Evolutionary conservation across 805 yeast species (phyloP).

Genomic region (Kodamaea hsintzibuensis): DNA sequence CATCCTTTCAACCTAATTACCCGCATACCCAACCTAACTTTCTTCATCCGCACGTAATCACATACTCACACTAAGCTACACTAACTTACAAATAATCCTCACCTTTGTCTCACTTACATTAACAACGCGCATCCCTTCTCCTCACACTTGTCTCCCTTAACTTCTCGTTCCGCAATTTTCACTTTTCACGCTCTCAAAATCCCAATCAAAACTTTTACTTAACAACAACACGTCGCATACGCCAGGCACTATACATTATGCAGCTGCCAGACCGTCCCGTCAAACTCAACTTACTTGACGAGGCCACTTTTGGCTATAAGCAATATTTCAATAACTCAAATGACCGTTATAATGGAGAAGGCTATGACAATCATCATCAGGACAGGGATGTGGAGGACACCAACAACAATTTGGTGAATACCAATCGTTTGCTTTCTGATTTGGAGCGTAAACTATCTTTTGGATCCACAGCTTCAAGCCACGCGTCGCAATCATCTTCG

Average conservation of each 20-base stretch:
- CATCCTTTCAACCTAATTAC: too few relatives aligned
- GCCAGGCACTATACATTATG: neutral
- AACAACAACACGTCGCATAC: slow-evolving; percentile 1
- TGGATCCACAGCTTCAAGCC: slow-evolving; percentile 29
- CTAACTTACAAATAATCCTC: too few relatives aligned
- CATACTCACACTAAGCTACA: too few relatives aligned
- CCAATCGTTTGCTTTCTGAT: slow-evolving; percentile 30
- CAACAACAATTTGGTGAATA: slow-evolving; percentile 7
- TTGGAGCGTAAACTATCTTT: slow-evolving; percentile 37
- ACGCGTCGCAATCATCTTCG: slow-evolving; percentile 22
- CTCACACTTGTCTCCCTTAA: neutral
- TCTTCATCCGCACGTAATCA: too few relatives aligned
- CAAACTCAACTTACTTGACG: slow-evolving; percentile 8
- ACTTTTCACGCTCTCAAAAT: neutral
- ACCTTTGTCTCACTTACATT: neutral
- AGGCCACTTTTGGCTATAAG: slow-evolving; percentile 8
- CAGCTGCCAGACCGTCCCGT: slow-evolving; percentile 4
- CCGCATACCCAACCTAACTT: too few relatives aligned
- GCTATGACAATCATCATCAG: neutral
- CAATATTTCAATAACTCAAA: slow-evolving; percentile 4
- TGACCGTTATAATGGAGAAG: neutral
- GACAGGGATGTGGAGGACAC: neutral
- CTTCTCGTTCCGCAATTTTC: neutral
- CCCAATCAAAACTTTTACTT: slow-evolving; percentile 1
- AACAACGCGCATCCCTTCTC: neutral